Evolutionary conservation across 225 moss, liverwort and hornwort genomes (phyloP), one percentile per base, ranked within the genome.

Genomic region (Marchantia paleacea): DNA sequence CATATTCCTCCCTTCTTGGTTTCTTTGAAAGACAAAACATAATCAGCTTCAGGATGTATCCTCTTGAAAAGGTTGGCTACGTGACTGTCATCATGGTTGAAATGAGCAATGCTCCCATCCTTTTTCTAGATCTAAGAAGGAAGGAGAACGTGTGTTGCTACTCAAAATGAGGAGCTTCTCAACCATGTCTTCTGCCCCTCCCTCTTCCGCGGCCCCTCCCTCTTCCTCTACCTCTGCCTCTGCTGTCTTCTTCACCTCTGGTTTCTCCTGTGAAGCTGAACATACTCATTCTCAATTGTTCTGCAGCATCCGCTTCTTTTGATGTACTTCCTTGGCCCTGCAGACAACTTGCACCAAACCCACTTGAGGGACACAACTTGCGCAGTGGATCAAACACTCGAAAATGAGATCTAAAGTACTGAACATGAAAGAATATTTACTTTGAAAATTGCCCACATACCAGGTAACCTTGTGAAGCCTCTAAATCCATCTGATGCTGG

Each of bases 211-310:
- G 25, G 2, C 69, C 69, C 66, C 90, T 82, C 58, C 92, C 94
- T 73, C 92, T 87, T 16, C 96, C 96, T 54, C 94, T 91, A 3
- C 97, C 91, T 84, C 94, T 61, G 60, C 91, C 89, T 80, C 89
- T 79, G 30, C 80, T 81, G 82, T 84, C 88, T 52, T 91, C 96
- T 69, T 84, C 85, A 28, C 48, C 81, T 78, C 80, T 88, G 3
- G 53, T 28, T 60, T 73, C 89, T 73, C 92, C 94, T 12, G 83
- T 86, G 85, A 87, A 97, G 75, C 81, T 93, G 82, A 97, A 97
- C 93, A 97, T 97, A 80, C 92, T 95, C 73, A 88, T 81, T 29
- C 93, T 85, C 48, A 97, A 89, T 31, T 92, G 93, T 78, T 95
- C 95, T 12, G 95, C 97, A 78, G 88, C 92, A 67, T 88, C 88